Conservation (phyloP, 1,284 basidiomycete species). For the Phylloporus gajari region DNA sequence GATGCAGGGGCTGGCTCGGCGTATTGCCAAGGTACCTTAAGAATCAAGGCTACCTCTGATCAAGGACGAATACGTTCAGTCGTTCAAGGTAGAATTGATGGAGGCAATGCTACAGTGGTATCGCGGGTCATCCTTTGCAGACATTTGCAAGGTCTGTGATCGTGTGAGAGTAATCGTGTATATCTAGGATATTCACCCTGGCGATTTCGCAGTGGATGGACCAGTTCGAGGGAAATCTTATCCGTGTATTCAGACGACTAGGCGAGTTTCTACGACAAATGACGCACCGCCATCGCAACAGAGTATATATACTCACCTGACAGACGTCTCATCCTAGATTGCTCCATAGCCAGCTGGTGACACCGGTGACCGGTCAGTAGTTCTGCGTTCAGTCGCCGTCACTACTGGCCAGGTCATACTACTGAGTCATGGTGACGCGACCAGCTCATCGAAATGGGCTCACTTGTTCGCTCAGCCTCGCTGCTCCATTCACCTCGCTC, state of each 20-base stretch:
- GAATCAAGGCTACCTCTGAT: conserved; percentile 90
- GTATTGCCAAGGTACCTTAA: conserved; percentile 95
- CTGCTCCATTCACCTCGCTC: no score
- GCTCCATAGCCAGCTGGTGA: no score
- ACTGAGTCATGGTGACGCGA: no score
- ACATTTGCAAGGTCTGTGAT: conserved; percentile 88
- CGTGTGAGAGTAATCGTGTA: background rate
- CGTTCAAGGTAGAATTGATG: conserved; percentile 99
- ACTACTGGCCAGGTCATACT: no score
- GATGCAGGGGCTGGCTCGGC: conserved; percentile 94
- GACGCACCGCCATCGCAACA: no score
- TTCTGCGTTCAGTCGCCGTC: no score
- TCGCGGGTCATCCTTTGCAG: conserved; percentile 94
- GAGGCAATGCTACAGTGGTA: conserved; percentile 98
- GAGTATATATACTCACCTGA: no score
- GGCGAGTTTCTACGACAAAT: conserved; percentile 97
- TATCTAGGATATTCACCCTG: background rate
- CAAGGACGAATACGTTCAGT: conserved; percentile 95
- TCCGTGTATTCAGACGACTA: conserved; percentile 92
- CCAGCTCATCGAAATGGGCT: no score
- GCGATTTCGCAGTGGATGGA: conserved; percentile 78
- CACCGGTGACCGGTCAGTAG: no score
- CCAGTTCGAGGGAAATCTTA: conserved; percentile 95
- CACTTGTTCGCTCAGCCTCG: no score
- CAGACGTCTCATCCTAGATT: no score